These are phyloP conservation scores for Chalaropsis thielavioides DNA, from an alignment of 2,329 filamentous ascomycete genomes.

Conservation along the genomic window DNA sequence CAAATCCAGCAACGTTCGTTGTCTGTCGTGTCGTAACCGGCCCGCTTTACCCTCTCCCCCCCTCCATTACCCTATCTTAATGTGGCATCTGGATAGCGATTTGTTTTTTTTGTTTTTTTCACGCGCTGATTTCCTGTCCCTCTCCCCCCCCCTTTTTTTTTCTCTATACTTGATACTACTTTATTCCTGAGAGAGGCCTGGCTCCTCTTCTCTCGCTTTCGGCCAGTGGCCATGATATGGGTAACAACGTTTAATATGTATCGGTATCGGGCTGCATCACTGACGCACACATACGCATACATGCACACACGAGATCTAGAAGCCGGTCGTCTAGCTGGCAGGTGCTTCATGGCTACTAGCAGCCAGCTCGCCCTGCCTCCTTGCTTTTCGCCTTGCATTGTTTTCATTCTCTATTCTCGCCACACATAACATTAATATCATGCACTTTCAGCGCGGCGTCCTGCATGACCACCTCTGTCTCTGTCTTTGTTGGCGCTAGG, in stretches of 20 bases:
- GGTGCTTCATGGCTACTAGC: no score
- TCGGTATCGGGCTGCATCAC: background rate
- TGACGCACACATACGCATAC: background rate
- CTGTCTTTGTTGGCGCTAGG: background rate
- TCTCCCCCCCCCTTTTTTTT: background rate
- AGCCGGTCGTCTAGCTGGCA: no score
- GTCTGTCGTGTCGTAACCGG: background rate
- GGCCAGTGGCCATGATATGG: background rate
- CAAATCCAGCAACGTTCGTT: background rate
- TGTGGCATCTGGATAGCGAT: constrained; percentile 7
- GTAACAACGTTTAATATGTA: constrained; percentile 5
- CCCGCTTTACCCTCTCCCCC: background rate
- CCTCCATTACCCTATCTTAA: background rate
- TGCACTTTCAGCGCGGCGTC: background rate
- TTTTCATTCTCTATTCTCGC: background rate
- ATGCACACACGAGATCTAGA: background rate
- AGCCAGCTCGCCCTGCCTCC: background rate
- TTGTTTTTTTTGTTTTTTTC: constrained; percentile 3
- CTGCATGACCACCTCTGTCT: background rate
- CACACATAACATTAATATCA: background rate
- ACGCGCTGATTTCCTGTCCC: background rate
- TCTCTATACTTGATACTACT: background rate
- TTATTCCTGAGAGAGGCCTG: background rate
- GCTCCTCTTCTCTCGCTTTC: background rate
- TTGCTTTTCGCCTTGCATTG: background rate